Evolutionary conservation across 2,329 filamentous ascomycete species (phyloP), one percentile per base, ranked within the genome.

Genomic region (Xylaria multiplex): DNA sequence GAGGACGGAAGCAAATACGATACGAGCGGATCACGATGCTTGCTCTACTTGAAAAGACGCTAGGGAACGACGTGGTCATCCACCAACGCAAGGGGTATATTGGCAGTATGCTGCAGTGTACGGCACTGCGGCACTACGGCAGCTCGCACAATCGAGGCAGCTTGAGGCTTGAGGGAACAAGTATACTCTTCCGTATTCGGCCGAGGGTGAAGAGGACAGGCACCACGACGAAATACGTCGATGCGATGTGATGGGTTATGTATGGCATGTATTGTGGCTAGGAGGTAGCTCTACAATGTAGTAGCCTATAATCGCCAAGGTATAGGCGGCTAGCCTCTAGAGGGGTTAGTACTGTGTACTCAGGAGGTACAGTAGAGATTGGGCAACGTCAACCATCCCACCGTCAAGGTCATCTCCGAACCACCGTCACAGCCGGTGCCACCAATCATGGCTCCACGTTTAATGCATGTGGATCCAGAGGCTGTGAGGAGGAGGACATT

Each of bases 51-150:
- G 58, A 16, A 19, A 30, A 42, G 59, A 24, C 65, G 61, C 53
- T 59, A 60, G n/a, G 7, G 35, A 37, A 19, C 53, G 56, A 64
- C 48, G 45, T 61, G 52, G 54, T 37, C 49, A 13, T 40, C 37
- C 37, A 40, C 13, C 14, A 13, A 40, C 37, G 37, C 37, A 40
- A 40, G 14, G 3, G 13, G 13, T 40, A 40, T 14, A 13, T 40
- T 13, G 37, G 37, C 14, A 13, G 13, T 40, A 40, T 13, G 11
- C 13, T 27, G 27, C 27, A 27, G 27, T 5, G 27, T 27, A 27
- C 27, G 27, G 27, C 27, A 27, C 27, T 27, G 5, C 27, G 5
- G 11, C 37, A 40, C 37, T 11, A 37, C 52, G 5, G 2, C 35
- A n/a, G 3, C 16, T 37, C 11, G 11, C 1, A 9, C 27, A 32